Base-by-base conservation (phyloP, 148 eudicot species). In the Selenicereus undatus region DNA sequence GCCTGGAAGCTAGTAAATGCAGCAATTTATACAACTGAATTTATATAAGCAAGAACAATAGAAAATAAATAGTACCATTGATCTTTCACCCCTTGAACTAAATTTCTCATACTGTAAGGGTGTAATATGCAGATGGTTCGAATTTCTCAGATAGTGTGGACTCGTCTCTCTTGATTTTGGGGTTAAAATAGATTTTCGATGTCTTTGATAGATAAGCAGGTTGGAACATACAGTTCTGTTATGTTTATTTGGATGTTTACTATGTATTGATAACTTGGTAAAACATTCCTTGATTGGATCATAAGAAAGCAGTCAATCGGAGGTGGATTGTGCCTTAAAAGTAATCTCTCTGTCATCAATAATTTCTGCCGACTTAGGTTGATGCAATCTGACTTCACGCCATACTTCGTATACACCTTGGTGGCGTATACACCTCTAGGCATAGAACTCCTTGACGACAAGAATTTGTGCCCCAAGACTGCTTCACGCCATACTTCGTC, bases 401-500 rank as follows among this genome's bases (percentile, higher is more conserved):
- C n/a, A n/a, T n/a, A n/a, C n/a, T n/a, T n/a, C n/a, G n/a, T n/a
- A n/a, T n/a, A n/a, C n/a, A n/a, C n/a, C n/a, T n/a, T 18, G 22
- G 68, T 21, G 75, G 29, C n/a, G 2, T 9, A 2, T 20, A 6
- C 13, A 42, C n/a, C 2, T 21, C 0, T 12, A 2, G 2, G 24
- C 16, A 7, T 16, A 21, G 7, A n/a, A 3, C 3, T 73, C 66
- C 71, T 58, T 56, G 58, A 79, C 10, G 24, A 72, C 71, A 36
- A 48, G 64, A 39, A 11, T 35, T 24, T 10, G 64, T 16, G 36
- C 43, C 58, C 82, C 82, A 79, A 0, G 82, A 72, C 11, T 72
- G 17, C 0, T 45, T 21, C 1, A 32, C 50, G 7, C 82, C 82
- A 39, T 79, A 58, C 32, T 32, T 73, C 82, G 72, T 54, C 52